Evolutionary conservation across 2,329 filamentous ascomycete genomes (phyloP).

Genomic region (Pseudocercospora cruenta): DNA sequence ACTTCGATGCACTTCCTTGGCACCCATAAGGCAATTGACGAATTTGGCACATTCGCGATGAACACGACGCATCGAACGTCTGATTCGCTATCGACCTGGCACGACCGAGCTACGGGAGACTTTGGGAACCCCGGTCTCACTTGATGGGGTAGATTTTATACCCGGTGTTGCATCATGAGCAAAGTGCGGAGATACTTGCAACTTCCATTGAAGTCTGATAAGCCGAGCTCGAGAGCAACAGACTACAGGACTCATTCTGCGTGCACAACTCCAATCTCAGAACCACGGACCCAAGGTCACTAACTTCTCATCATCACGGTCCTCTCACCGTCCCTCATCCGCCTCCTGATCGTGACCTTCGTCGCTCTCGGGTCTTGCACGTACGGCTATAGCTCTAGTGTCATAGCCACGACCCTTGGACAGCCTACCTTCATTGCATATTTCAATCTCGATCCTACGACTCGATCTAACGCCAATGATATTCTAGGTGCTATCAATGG

Average conservation of each 20-base stretch:
- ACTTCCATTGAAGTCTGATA: too few species aligned
- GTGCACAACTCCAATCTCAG: too few species aligned
- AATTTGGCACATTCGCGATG: too few species aligned
- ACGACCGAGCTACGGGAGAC: too few species aligned
- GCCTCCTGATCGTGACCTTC: not conserved
- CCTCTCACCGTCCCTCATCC: not conserved
- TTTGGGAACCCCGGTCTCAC: not conserved
- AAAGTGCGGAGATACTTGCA: not conserved
- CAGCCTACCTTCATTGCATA: slow-evolving; percentile 5
- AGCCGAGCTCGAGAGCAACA: not conserved
- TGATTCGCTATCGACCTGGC: too few species aligned
- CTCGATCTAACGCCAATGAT: not conserved
- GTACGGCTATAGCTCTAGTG: slow-evolving; percentile 7
- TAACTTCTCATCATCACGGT: not conserved
- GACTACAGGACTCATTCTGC: not conserved
- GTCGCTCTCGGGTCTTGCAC: not conserved
- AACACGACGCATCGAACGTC: too few species aligned
- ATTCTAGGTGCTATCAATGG: slow-evolving; percentile 7
- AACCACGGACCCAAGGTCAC: too few species aligned
- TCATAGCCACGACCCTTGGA: slow-evolving; percentile 7
- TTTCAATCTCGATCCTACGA: slow-evolving; percentile 40
- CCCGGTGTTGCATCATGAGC: not conserved
- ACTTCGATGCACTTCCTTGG: not conserved
- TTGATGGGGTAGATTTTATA: not conserved
- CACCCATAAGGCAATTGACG: too few species aligned